These are phyloP conservation scores for Margaritispora aquatica DNA, from an alignment of 495 filamentous ascomycete species.

Conservation along the genomic window DNA sequence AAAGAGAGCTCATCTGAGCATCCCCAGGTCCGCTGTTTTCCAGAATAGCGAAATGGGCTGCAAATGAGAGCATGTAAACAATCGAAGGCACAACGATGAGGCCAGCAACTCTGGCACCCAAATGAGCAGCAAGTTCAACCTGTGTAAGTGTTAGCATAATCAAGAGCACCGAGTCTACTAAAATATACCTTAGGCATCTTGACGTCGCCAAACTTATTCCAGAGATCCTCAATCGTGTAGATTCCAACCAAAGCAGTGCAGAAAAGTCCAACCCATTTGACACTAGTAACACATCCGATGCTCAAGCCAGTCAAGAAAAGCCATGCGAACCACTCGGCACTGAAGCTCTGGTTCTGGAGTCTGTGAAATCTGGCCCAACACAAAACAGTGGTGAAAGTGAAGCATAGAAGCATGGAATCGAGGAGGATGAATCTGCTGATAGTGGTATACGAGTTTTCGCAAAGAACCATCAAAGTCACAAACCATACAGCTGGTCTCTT, in stretches of 20 bases:
- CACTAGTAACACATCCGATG: constrained; percentile 95
- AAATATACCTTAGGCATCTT: constrained; percentile 74
- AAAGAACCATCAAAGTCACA: constrained; percentile 92
- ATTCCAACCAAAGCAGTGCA: constrained; percentile 90
- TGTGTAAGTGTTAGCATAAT: constrained; percentile 25
- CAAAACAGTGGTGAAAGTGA: constrained; percentile 91
- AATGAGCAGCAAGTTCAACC: constrained; percentile 68
- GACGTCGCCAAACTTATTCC: constrained; percentile 94
- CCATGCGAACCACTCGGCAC: constrained; percentile 86
- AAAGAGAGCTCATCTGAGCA: constrained; percentile 98
- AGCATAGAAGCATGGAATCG: constrained; percentile 97
- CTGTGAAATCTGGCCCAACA: constrained; percentile 96
- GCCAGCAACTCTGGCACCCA: constrained; percentile 74
- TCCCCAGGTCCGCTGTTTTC: constrained; percentile 94
- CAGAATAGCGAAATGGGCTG: constrained; percentile 83
- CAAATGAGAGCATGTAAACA: constrained; percentile 94
- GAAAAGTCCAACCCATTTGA: constrained; percentile 97
- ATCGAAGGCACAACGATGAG: constrained; percentile 80
- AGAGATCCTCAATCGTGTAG: constrained; percentile 94
- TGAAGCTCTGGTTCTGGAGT: constrained; percentile 76
- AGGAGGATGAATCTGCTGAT: constrained; percentile 97
- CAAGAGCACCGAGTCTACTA: not conserved
- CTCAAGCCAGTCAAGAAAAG: constrained; percentile 85
- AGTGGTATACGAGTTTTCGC: constrained; percentile 97
- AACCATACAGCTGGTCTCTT: constrained; percentile 85